These are phyloP conservation scores for Grosmannia huntii DNA, from an alignment of 2,329 filamentous ascomycete species.

Conservation along the genomic window DNA sequence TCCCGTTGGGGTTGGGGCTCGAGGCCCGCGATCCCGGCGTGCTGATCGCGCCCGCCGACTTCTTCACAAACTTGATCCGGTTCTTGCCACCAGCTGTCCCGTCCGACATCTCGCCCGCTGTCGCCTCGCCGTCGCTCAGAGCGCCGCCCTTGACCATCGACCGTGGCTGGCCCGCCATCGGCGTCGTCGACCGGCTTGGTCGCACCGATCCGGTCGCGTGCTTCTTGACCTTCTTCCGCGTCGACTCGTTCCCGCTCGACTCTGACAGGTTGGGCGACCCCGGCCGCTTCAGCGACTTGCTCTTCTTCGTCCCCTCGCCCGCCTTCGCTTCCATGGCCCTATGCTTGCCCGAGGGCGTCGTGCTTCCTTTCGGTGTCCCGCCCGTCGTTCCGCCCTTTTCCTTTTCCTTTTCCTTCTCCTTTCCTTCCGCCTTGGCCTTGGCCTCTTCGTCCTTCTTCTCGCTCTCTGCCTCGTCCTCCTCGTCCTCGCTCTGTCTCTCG, in stretches of 20 bases:
- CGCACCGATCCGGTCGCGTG: conserved; percentile 34
- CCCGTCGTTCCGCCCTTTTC: conserved; percentile 45
- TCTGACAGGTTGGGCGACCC: conserved; percentile 83
- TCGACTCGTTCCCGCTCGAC: conserved; percentile 81
- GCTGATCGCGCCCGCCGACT: conserved; percentile 28
- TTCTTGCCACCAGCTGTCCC: conserved; percentile 29
- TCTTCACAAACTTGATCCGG: conserved; percentile 40
- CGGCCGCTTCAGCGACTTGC: conserved; percentile 62
- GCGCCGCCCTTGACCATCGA: conserved; percentile 36
- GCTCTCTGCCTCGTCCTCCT: conserved; percentile 13
- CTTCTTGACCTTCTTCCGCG: conserved; percentile 64
- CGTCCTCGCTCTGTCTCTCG: background rate
- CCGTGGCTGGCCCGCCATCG: conserved; percentile 33
- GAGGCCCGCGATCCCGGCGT: conserved; percentile 50
- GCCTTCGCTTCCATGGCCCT: conserved; percentile 28
- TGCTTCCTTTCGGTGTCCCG: conserved; percentile 56
- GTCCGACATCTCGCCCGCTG: conserved; percentile 54
- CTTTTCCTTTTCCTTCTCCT: conserved; percentile 5
- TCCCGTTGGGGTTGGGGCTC: conserved; percentile 37
- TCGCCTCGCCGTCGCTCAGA: conserved; percentile 61
- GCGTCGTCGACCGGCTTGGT: conserved; percentile 42
- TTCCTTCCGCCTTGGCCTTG: background rate
- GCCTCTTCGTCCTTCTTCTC: conserved; percentile 27
- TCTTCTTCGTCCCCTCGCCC: conserved; percentile 37
- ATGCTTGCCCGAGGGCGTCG: conserved; percentile 36